Conservation (phyloP, 2,329 filamentous ascomycete genomes). For the Phaeophleospora eucalypticola region DNA sequence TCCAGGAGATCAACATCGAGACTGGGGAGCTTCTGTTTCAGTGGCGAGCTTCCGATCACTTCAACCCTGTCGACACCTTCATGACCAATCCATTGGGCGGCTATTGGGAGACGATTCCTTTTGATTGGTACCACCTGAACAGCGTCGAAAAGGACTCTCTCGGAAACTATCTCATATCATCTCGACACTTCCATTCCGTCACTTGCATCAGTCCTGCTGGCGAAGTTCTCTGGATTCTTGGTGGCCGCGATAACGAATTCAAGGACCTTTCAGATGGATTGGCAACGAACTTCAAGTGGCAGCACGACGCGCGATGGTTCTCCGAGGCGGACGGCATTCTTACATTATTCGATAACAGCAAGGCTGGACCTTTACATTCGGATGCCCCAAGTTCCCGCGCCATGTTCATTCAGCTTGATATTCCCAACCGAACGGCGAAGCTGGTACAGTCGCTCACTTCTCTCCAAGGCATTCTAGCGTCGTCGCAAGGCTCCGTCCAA, state of each 20-base stretch:
- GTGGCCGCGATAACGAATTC: conserved; percentile 45
- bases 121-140: conserved; percentile 52
- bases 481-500: conserved; percentile 52
- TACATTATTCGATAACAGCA: conserved; percentile 49
- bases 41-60: conserved; percentile 38
- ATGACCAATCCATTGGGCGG: conserved; percentile 39
- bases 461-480: conserved; percentile 39
- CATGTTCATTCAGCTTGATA: conserved; percentile 38
- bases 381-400: conserved; percentile 37
- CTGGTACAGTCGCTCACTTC: conserved; percentile 45
- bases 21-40: conserved; percentile 39
- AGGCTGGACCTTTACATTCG: conserved; percentile 42
- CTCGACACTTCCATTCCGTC: conserved; percentile 41
- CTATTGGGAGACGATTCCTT: conserved; percentile 31
- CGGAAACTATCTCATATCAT: conserved; percentile 48
- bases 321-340: conserved; percentile 30
- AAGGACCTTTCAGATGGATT: conserved; percentile 39
- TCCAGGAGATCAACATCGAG: conserved; percentile 44
- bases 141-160: conserved; percentile 47
- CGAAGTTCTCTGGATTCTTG: conserved; percentile 49
- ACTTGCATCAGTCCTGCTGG: conserved; percentile 43
- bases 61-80: conserved; percentile 29
- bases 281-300: conserved; percentile 48
- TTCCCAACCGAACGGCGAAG: conserved; percentile 40
- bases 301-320: conserved; percentile 51